Conservation (phyloP, 2,329 filamentous ascomycete species). For the Aspergillus tanneri region DNA sequence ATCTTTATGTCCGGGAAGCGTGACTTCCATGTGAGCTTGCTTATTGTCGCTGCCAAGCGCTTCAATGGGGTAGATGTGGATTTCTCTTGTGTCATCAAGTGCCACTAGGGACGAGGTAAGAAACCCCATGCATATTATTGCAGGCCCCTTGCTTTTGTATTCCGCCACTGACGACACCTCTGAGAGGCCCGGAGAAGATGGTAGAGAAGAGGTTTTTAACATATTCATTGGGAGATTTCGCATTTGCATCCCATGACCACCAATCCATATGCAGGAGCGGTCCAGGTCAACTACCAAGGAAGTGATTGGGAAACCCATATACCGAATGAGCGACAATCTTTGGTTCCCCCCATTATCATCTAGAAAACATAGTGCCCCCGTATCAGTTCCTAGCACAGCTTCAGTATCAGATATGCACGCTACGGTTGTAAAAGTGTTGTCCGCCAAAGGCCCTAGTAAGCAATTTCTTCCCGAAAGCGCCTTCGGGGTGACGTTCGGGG, state of each 20-base stretch:
- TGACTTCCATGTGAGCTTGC: constrained; percentile 29
- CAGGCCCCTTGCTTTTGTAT: constrained; percentile 32
- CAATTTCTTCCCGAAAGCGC: constrained; percentile 85
- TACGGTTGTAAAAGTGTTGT: constrained; percentile 80
- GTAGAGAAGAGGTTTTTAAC: constrained; percentile 35
- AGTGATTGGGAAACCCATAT: constrained; percentile 65
- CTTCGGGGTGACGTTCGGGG: constrained; percentile 54
- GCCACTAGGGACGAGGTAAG: constrained; percentile 67
- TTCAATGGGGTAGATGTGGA: constrained; percentile 60
- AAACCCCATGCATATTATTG: constrained; percentile 67
- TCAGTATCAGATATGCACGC: constrained; percentile 68
- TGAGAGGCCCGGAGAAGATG: constrained; percentile 28
- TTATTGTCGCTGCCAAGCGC: constrained; percentile 30
- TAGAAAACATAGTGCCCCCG: constrained; percentile 83
- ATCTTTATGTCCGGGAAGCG: constrained; percentile 58
- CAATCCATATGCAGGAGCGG: constrained; percentile 62
- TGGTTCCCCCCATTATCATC: constrained; percentile 73
- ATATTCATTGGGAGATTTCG: constrained; percentile 44
- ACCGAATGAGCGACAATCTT: constrained; percentile 65
- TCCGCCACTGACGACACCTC: constrained; percentile 21
- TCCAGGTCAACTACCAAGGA: constrained; percentile 63
- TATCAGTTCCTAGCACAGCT: constrained; percentile 81
- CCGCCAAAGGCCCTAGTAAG: constrained; percentile 75
- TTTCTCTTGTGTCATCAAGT: constrained; percentile 71
- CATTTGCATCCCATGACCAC: constrained; percentile 62